phyloP scores from a whole-genome alignment of 2,329 filamentous ascomycete genomes.

The Aureobasidium musti region DNA sequence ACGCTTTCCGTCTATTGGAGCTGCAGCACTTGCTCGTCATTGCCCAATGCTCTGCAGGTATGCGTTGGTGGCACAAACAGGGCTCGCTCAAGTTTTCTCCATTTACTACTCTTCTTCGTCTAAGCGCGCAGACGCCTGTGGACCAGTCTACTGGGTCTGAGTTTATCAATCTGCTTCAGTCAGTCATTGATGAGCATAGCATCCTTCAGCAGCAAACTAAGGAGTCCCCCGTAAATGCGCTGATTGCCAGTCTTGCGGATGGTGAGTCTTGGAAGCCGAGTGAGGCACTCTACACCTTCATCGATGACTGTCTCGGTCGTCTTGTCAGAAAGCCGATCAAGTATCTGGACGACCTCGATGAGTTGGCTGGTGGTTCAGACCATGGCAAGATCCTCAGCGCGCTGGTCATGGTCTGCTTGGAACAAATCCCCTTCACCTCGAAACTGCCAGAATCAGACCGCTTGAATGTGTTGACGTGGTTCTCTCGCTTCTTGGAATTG shows the following conservation, averaged over 20 bases:
- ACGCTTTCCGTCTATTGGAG: slow-evolving; percentile 65
- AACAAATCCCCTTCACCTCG: slow-evolving; percentile 75
- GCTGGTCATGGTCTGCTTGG: slow-evolving; percentile 67
- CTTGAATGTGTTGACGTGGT: slow-evolving; percentile 29
- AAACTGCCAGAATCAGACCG: slow-evolving; percentile 35
- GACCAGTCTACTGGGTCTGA: slow-evolving; percentile 45
- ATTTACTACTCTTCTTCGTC: slow-evolving; percentile 68
- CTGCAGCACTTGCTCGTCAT: slow-evolving; percentile 79
- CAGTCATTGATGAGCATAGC: slow-evolving; percentile 65
- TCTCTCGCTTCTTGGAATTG: slow-evolving; percentile 32
- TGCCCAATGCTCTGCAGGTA: slow-evolving; percentile 75
- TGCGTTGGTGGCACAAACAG: slow-evolving; percentile 85
- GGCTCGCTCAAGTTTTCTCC: slow-evolving; percentile 65
- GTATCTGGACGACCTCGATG: slow-evolving; percentile 71
- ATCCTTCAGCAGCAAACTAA: slow-evolving; percentile 58
- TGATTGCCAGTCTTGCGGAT: slow-evolving; percentile 48
- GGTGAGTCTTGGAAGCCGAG: slow-evolving; percentile 28
- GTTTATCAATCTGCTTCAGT: slow-evolving; percentile 54
- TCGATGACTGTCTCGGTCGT: slow-evolving; percentile 80
- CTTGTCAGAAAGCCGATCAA: slow-evolving; percentile 77
- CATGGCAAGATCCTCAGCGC: slow-evolving; percentile 56
- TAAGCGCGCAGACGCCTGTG: slow-evolving; percentile 48
- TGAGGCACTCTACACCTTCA: slow-evolving; percentile 61
- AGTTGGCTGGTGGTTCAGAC: slow-evolving; percentile 43
- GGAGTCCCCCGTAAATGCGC: slow-evolving; percentile 47